phyloP scores from a whole-genome alignment of 164 flowering plant genomes.

The Houttuynia cordata region DNA sequence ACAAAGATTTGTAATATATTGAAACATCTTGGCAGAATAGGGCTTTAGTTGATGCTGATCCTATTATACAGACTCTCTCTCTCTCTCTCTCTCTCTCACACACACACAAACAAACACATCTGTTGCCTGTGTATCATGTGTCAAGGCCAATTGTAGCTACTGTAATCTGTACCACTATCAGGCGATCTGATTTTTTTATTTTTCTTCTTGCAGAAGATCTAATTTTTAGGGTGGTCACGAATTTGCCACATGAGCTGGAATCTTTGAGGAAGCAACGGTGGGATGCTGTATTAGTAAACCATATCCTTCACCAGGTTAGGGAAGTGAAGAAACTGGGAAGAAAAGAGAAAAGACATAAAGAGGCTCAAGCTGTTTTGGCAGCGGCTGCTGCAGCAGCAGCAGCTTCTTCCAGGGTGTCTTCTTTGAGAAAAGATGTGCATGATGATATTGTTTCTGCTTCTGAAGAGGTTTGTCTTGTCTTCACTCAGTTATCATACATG shows the following conservation, averaged over 20 bases:
- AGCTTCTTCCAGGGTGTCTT: slow-evolving; percentile 73
- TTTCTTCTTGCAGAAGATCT: slow-evolving; percentile 49
- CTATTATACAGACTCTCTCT: too few species aligned
- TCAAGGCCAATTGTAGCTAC: neutral
- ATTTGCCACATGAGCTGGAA: slow-evolving; percentile 66
- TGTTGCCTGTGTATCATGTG: too few species aligned
- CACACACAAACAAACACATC: too few species aligned
- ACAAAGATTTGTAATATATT: too few species aligned
- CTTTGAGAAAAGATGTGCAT: slow-evolving; percentile 61
- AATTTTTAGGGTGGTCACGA: slow-evolving; percentile 41
- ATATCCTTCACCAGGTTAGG: slow-evolving; percentile 58
- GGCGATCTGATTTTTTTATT: neutral
- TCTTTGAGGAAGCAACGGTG: slow-evolving; percentile 40
- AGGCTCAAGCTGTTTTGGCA: slow-evolving; percentile 92
- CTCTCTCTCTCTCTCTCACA: too few species aligned
- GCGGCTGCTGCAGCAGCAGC: slow-evolving; percentile 99
- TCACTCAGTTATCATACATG: neutral
- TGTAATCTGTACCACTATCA: too few species aligned
- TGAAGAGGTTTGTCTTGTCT: slow-evolving; percentile 34
- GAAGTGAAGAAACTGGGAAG: slow-evolving; percentile 88
- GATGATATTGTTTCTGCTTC: slow-evolving; percentile 40
- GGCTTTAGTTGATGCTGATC: too few species aligned
- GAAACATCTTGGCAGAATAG: too few species aligned
- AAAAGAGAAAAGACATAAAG: slow-evolving; percentile 77
- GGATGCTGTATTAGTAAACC: slow-evolving; percentile 74